Evolutionary conservation across 345 rosid genomes (phyloP).

Genomic region (Viola odorata): DNA sequence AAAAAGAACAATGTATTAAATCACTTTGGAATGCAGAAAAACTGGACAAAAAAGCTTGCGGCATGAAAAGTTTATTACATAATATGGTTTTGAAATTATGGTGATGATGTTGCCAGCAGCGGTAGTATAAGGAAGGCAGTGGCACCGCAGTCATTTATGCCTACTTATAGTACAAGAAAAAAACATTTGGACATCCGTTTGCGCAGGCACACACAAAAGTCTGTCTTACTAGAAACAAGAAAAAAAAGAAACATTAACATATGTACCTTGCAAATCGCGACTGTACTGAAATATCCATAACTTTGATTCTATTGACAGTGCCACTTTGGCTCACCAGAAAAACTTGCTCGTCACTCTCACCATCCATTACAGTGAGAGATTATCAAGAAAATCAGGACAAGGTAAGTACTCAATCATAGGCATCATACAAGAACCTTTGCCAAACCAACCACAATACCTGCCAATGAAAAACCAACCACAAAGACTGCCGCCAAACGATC

Average conservation of each 20-base stretch:
- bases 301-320: constrained; percentile 82
- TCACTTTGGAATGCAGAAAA: too few species aligned
- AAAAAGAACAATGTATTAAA: too few species aligned
- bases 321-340: constrained; percentile 95
- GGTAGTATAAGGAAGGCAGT: neutral
- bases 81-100: too few species aligned
- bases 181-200: too few species aligned
- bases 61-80: too few species aligned
- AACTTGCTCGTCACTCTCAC: constrained; percentile 91
- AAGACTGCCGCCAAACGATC: constrained; percentile 81
- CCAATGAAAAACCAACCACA: constrained; percentile 77
- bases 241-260: neutral
- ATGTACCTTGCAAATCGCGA: constrained; percentile 86
- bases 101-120: neutral
- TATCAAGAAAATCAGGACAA: neutral
- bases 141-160: too few species aligned
- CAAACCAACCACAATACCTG: constrained; percentile 42
- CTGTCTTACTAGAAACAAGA: neutral
- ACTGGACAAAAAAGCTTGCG: too few species aligned
- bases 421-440: neutral
- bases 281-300: constrained; percentile 79
- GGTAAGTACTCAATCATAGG: neutral
- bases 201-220: too few species aligned
- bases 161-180: too few species aligned
- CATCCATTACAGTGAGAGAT: constrained; percentile 47